Percentiles rank a stretch among this genome's conserved stretches.
phyloP scores from a whole-genome alignment of 257 asterid genomes.

The Rubia yunnanensis region DNA sequence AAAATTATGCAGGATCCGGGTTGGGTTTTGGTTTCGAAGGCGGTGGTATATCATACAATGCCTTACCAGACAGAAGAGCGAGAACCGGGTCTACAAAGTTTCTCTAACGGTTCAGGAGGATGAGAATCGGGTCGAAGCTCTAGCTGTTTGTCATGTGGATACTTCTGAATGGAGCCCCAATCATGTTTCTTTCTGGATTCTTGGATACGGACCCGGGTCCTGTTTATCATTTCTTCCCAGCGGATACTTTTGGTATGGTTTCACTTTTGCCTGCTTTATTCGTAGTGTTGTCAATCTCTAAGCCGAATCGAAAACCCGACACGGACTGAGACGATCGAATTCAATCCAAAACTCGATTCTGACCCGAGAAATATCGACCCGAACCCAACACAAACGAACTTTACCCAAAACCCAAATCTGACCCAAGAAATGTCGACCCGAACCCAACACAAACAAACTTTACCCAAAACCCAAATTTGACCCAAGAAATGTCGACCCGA shows the following conservation, averaged over 20 bases:
- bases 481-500: too few species aligned
- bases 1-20: constrained; percentile 24
- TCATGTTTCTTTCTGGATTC: constrained; percentile 54
- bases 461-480: too few species aligned
- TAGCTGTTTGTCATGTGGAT: constrained; percentile 84
- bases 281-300: too few species aligned
- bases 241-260: constrained; percentile 58
- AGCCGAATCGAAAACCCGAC: too few species aligned
- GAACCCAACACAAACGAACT: too few species aligned
- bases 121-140: constrained; percentile 50
- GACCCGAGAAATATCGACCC: too few species aligned
- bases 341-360: too few species aligned
- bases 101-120: constrained; percentile 36
- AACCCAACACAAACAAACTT: too few species aligned
- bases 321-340: too few species aligned
- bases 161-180: constrained; percentile 63
- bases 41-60: constrained; percentile 66
- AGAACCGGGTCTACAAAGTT: constrained; percentile 42
- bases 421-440: too few species aligned
- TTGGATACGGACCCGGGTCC: constrained; percentile 52
- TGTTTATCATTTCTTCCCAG: constrained; percentile 80
- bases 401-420: too few species aligned
- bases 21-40: constrained; percentile 31
- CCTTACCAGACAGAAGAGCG: constrained; percentile 54
- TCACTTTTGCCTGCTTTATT: constrained; percentile 28